Evolutionary conservation across 805 yeast species (phyloP).

Genomic region (Diddensiella santjacobensis): DNA sequence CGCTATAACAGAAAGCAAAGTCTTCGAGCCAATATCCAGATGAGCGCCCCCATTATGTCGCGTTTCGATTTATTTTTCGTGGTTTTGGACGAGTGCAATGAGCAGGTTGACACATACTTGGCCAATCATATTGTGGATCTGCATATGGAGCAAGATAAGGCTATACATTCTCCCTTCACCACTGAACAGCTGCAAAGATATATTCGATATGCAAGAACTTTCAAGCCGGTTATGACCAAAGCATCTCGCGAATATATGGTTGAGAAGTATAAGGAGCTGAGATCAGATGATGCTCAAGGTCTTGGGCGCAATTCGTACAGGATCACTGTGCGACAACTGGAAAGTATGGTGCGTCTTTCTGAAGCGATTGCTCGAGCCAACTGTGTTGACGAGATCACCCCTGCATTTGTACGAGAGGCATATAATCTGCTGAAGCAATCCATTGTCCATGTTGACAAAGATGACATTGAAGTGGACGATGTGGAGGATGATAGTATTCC

Average conservation of each 20-base stretch:
- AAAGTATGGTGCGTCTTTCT: conserved; percentile 84
- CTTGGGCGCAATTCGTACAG: conserved; percentile 76
- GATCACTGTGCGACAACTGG: conserved; percentile 95
- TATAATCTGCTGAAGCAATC: conserved; percentile 85
- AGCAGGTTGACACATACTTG: conserved; percentile 78
- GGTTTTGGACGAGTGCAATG: conserved; percentile 91
- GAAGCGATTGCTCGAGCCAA: conserved; percentile 98
- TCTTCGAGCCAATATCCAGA: conserved; percentile 77
- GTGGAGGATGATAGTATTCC: conserved; percentile 37
- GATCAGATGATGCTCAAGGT: conserved; percentile 90
- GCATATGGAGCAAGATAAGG: conserved; percentile 87
- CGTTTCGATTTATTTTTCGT: conserved; percentile 95
- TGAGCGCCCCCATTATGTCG: conserved; percentile 99
- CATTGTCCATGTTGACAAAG: conserved; percentile 89
- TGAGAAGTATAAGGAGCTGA: conserved; percentile 73
- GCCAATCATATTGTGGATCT: conserved; percentile 91
- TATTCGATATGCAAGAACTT: conserved; percentile 87
- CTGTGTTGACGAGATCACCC: conserved; percentile 83
- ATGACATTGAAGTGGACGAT: conserved; percentile 84
- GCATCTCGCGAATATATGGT: conserved; percentile 78
- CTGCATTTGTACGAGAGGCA: conserved; percentile 88
- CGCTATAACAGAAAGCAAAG: conserved; percentile 86
- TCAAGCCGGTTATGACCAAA: conserved; percentile 81
- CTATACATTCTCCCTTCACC: conserved; percentile 82
- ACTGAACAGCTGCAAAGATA: conserved; percentile 86